Evolutionary conservation across 768 basidiomycete genomes (phyloP).

Genomic region (Leccinum aurantiacum): DNA sequence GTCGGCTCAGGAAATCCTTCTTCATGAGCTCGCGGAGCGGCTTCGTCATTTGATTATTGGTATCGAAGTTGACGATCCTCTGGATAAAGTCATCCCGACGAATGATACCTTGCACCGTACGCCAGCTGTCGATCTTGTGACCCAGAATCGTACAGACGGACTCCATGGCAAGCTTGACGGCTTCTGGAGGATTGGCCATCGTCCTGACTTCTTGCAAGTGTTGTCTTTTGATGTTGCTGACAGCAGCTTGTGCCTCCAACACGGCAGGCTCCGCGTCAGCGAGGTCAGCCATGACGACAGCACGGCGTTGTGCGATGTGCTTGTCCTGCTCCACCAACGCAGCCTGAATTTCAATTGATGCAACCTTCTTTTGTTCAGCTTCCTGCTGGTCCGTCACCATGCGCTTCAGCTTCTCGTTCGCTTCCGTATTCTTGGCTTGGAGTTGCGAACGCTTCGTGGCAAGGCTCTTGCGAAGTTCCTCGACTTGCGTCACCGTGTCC

Average conservation of each 20-base stretch:
- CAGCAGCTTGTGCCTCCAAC: conserved; percentile 91
- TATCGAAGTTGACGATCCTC: conserved; percentile 94
- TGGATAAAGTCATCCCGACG: conserved; percentile 97
- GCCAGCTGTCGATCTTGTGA: conserved; percentile 96
- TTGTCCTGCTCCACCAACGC: conserved; percentile 90
- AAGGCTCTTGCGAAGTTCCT: conserved; percentile 91
- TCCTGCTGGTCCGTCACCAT: conserved; percentile 99
- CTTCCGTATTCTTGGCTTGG: conserved; percentile 90
- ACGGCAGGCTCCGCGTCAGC: conserved; percentile 98
- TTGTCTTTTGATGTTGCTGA: conserved; percentile 93
- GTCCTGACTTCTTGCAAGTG: conserved; percentile 96
- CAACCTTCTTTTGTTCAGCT: conserved; percentile 96
- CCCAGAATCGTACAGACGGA: conserved; percentile 96
- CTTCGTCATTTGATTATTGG: conserved; percentile 86
- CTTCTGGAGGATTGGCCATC: conserved; percentile 98
- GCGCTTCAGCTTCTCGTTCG: conserved; percentile 94
- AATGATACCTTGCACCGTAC: conserved; percentile 92
- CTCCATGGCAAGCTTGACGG: conserved; percentile 97
- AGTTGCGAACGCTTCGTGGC: conserved; percentile 92
- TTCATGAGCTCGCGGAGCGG: conserved; percentile 87
- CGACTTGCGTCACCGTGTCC: conserved; percentile 95
- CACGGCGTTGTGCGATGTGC: conserved; percentile 82
- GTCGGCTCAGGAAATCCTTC: conserved; percentile 86
- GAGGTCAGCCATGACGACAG: conserved; percentile 91
- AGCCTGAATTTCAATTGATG: conserved; percentile 94